These are phyloP conservation scores for Sphagnum magellanicum DNA, from an alignment of 228 moss, liverwort and hornwort genomes.

Conservation along the genomic window DNA sequence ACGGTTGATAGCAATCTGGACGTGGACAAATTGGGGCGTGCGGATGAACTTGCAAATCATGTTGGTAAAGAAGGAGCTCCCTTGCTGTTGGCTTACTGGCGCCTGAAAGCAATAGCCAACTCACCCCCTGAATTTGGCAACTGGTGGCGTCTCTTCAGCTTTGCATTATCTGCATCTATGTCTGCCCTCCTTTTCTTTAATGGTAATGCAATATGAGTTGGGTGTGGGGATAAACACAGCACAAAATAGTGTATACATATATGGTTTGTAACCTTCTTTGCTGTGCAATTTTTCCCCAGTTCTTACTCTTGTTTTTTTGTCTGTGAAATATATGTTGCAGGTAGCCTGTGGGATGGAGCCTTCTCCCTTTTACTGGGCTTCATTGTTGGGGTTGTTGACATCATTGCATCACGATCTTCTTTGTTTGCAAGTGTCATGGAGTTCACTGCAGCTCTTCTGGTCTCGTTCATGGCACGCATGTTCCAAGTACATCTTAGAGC, in stretches of 20 bases:
- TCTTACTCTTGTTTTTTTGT: no score
- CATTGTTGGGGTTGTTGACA: conserved; percentile 64
- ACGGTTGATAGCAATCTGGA: conserved; percentile 46
- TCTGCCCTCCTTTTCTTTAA: conserved; percentile 72
- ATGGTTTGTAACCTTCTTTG: no score
- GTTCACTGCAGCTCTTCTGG: conserved; percentile 66
- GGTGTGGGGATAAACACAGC: background rate
- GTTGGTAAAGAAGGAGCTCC: conserved; percentile 34
- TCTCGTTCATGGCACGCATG: conserved; percentile 51
- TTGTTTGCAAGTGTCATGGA: conserved; percentile 67
- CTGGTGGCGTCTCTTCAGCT: conserved; percentile 78
- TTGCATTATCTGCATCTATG: conserved; percentile 70
- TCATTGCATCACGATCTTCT: conserved; percentile 45
- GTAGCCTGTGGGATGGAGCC: conserved; percentile 60
- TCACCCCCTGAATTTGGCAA: conserved; percentile 60
- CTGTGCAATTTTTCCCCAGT: no score
- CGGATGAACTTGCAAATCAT: conserved; percentile 67
- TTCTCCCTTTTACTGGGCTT: conserved; percentile 57
- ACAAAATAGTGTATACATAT: no score
- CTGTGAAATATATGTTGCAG: background rate
- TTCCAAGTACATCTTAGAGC: conserved; percentile 47
- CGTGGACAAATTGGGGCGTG: conserved; percentile 65
- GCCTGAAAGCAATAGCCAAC: conserved; percentile 51
- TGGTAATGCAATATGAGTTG: conserved; percentile 11
- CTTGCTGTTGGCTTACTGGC: conserved; percentile 34